Evolutionary conservation across 352 stramenopile genomes (phyloP), one percentile per base, ranked within the genome.

Genomic region (Phytopythium litorale): DNA sequence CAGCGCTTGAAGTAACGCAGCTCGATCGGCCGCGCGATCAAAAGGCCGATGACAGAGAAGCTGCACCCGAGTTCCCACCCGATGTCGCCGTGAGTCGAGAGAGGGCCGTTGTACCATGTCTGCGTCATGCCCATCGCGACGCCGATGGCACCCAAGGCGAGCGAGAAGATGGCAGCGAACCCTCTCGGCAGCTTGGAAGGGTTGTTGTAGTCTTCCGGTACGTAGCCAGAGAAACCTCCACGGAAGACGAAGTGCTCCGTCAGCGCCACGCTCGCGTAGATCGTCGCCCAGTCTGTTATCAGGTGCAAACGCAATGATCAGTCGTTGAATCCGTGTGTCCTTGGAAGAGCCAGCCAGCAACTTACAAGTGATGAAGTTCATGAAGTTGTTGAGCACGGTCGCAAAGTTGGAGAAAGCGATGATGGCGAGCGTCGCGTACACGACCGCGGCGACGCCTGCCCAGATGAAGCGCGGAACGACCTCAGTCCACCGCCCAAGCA

Each of bases 321-420:
- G 16, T 56, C 50, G 42, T 19, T 13, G 23, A 12, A n/a, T 51
- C 16, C 21, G 33, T 1, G 23, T 12, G n/a, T 32, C 51, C 33
- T 8, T 33, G 30, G n/a, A 8, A 8, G 5, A 40, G 25, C 12
- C 16, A 32, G 30, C 51, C 7, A 55, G 42, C n/a, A 30, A 57
- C 51, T 6, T 57, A 57, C 51, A 80, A 33, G 63, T 64, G 67
- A 80, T 76, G 64, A 80, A 68, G 69, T 80, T 80, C 72, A 80
- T 80, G 49, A 77, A 80, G 55, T 78, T 80, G 59, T 74, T 73
- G 52, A 80, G 67, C 45, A 80, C 72, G 4, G 58, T 46, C 58
- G 73, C 67, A n/a, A 80, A 78, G 56, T 80, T 63, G 9, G 66
- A 57, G 59, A 75, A 78, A 15, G 65, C 69, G 7, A 69, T 64